These are phyloP conservation scores for Xylaria multiplex DNA, from an alignment of 2,329 filamentous ascomycete genomes.

Conservation along the genomic window DNA sequence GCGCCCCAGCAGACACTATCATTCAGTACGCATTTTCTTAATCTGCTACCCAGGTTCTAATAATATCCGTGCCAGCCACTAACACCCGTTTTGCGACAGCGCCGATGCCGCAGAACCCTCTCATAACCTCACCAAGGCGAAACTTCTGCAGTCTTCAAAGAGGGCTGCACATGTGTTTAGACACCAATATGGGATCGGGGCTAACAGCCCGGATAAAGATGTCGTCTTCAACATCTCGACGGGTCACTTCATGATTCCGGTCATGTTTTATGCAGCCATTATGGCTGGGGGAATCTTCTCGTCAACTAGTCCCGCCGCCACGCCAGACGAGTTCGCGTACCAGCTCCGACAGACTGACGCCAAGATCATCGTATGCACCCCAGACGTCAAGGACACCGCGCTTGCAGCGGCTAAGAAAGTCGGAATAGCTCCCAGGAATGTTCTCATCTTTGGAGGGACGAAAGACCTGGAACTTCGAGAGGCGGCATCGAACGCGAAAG, in stretches of 20 bases:
- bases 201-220: slow-evolving; percentile 38
- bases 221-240: slow-evolving; percentile 44
- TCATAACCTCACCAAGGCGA: slow-evolving; percentile 63
- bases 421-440: slow-evolving; percentile 56
- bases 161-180: slow-evolving; percentile 66
- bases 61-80: neutral
- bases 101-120: slow-evolving; percentile 65
- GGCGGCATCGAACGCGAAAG: slow-evolving; percentile 46
- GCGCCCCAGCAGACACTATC: slow-evolving; percentile 58
- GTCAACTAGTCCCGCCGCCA: slow-evolving; percentile 41
- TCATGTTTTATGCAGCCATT: slow-evolving; percentile 43
- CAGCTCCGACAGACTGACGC: slow-evolving; percentile 54
- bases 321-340: slow-evolving; percentile 43
- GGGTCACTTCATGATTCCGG: slow-evolving; percentile 43
- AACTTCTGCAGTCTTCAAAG: slow-evolving; percentile 59
- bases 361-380: slow-evolving; percentile 57
- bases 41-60: neutral
- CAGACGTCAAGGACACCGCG: slow-evolving; percentile 58
- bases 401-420: slow-evolving; percentile 59
- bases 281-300: slow-evolving; percentile 44
- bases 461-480: slow-evolving; percentile 43
- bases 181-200: slow-evolving; percentile 41
- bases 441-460: slow-evolving; percentile 61
- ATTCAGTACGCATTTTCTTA: slow-evolving; percentile 54
- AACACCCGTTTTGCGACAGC: slow-evolving; percentile 22